Base-by-base conservation (phyloP, 1,284 basidiomycete species). In the Boletus semigastroideus region DNA sequence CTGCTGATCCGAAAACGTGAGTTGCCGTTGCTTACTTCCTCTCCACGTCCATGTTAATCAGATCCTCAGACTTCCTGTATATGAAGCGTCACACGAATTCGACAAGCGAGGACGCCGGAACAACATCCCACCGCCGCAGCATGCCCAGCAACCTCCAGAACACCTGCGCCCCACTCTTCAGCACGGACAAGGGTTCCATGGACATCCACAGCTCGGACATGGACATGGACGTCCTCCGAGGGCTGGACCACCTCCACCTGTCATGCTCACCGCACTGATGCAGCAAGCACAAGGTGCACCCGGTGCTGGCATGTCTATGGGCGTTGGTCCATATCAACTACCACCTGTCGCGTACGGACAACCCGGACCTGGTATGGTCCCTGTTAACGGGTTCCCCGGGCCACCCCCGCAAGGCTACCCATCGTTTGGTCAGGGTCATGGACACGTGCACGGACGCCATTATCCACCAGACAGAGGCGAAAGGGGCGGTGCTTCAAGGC, bases 11-110 rank as follows among this genome's bases (percentile, higher is more conserved):
- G 0, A 87, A 86, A 67, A 81, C 81, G 92, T 92, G 58, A 58
- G 84, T 75, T 5, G 20, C 43, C 48, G 45, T 9, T 33, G 14
- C 42, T 9, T 14, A 3, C 38, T 39, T 53, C 27, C n/a, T 22
- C 27, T 38, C 12, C n/a, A 42, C 31, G n/a, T 27, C 52, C 42
- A 52, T 37, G 37, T 41, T 48, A 5, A 37, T 27, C 41, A 49
- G 27, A 36, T 19, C 14, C 19, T 53, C 37, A 92, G 90, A 38
- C 74, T 92, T 31, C 89, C 87, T 6, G 73, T 78, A 11, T 92
- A 90, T 62, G 86, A 88, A 68, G 79, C 90, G 0, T 93, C 90
- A 0, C 90, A 93, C 62, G 90, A 93, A 66, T 87, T 89, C 48
- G 90, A 92, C 70, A 89, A 84, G 62, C 84, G 90, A 22, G 84